Base-by-base conservation (phyloP, 2,329 filamentous ascomycete genomes). In the Exserohilum turcica region DNA sequence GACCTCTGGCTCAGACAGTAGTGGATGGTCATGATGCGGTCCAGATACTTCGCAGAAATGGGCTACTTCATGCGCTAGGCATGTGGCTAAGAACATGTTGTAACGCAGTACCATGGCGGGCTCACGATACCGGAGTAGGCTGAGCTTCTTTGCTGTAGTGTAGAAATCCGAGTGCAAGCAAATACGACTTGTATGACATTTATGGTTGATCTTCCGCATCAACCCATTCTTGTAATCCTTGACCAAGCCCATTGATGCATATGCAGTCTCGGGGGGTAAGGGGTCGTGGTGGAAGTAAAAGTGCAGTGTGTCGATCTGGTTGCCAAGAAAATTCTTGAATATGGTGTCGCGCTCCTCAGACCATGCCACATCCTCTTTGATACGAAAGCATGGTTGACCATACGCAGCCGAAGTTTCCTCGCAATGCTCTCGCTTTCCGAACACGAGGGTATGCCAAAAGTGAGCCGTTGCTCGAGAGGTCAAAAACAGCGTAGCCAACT, bases 91-190 rank as follows among this genome's bases (percentile, higher is more conserved):
- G 47, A 75, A 75, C 28, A 76, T 61, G 36, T 76, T 75, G 63
- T 75, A 76, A 10, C 74, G 72, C 18, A 76, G 44, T 0, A 76
- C 73, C 73, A 75, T 74, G 3, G 71, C 73, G 6, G 72, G 73
- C 29, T 76, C 73, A 13, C 71, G 70, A 49, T 71, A 75, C 32
- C 65, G 67, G 24, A 76, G 36, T 1, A 73, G 15, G 48, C 70
- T 74, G 13, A 75, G 61, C 43, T 73, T 74, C 57, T 73, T 74
- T 9, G 74, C 74, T 2, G 72, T 74, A 9, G 73, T 76, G 39
- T 75, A 76, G 44, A 76, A 75, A 49, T 76, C 74, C 5, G 73
- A 70, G 47, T 76, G 73, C 2, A 76, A 56, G 44, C 72, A 72
- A 24, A 76, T 74, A n/a, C 68, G 64, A 49, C 68, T 71, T 5